Evolutionary conservation across 768 basidiomycete genomes (phyloP).

Genomic region (Kwoniella newhampshirensis): DNA sequence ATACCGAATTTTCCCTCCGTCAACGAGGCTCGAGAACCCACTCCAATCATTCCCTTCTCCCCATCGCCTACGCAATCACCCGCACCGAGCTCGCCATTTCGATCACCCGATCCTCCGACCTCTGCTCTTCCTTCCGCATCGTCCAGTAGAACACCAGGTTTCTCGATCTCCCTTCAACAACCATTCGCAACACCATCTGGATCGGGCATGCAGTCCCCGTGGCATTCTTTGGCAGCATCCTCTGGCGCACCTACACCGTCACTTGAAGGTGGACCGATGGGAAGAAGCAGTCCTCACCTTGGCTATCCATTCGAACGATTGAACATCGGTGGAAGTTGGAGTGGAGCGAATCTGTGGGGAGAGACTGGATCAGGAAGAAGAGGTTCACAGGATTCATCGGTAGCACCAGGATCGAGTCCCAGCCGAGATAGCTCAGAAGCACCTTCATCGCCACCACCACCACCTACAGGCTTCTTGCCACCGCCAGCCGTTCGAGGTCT

Average conservation of each 20-base stretch:
- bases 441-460: slow-evolving; percentile 5
- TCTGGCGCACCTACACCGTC: slow-evolving; percentile 50
- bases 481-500: slow-evolving; percentile 17
- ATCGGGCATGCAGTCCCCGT: slow-evolving; percentile 31
- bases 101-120: slow-evolving; percentile 22
- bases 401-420: slow-evolving; percentile 4
- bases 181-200: slow-evolving; percentile 6
- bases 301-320: slow-evolving; percentile 51
- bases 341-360: slow-evolving; percentile 40
- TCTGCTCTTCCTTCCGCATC: slow-evolving; percentile 1
- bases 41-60: slow-evolving; percentile 16
- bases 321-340: slow-evolving; percentile 47
- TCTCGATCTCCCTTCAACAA: slow-evolving; percentile 8
- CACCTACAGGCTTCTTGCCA: slow-evolving; percentile 10
- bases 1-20: slow-evolving; percentile 36
- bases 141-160: slow-evolving; percentile 9
- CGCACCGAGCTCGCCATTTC: slow-evolving; percentile 25
- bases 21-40: slow-evolving; percentile 23
- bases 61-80: slow-evolving; percentile 33
- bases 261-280: slow-evolving; percentile 38
- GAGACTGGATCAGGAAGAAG: slow-evolving; percentile 17
- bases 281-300: slow-evolving; percentile 45
- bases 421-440: neutral
- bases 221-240: slow-evolving; percentile 43
- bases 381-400: slow-evolving; percentile 15